These are phyloP conservation scores for Leishmania turanica DNA, from an alignment of 208 protist genomes.

Conservation along the genomic window DNA sequence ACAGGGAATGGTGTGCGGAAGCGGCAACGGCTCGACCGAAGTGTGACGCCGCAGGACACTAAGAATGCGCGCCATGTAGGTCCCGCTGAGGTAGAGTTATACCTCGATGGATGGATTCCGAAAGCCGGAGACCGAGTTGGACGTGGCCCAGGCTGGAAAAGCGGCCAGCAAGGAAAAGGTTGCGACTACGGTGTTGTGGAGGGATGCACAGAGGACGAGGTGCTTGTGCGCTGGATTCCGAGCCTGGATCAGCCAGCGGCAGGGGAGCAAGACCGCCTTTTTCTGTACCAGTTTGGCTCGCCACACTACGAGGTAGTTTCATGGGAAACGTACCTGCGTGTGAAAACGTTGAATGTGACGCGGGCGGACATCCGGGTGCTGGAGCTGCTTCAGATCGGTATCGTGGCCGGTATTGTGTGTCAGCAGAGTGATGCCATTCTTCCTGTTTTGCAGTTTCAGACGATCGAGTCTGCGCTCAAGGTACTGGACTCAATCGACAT, in stretches of 20 bases:
- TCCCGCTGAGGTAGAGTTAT: conserved; percentile 4
- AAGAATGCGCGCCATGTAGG: conserved; percentile 20
- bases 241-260: conserved; percentile 45
- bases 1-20: conserved; percentile 16
- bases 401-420: conserved; percentile 69
- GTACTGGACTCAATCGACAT: conserved; percentile 65
- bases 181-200: conserved; percentile 82
- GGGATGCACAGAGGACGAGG: conserved; percentile 57
- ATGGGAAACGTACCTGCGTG: conserved; percentile 54
- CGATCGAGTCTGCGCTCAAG: conserved; percentile 68
- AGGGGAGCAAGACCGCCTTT: conserved; percentile 43
- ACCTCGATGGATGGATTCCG: conserved; percentile 48
- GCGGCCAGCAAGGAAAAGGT: conserved; percentile 54
- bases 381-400: conserved; percentile 73
- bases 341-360: conserved; percentile 43
- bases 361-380: conserved; percentile 45
- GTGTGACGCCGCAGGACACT: conserved; percentile 3
- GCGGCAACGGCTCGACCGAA: conserved; percentile 16
- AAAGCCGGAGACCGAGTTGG: conserved; percentile 70
- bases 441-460: conserved; percentile 75
- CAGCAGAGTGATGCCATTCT: conserved; percentile 71
- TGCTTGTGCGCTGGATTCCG: conserved; percentile 71
- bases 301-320: conserved; percentile 69
- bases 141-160: conserved; percentile 72
- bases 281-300: conserved; percentile 63